These are phyloP conservation scores for Citrus maxima DNA, from an alignment of 345 rosid species.

Conservation along the genomic window DNA sequence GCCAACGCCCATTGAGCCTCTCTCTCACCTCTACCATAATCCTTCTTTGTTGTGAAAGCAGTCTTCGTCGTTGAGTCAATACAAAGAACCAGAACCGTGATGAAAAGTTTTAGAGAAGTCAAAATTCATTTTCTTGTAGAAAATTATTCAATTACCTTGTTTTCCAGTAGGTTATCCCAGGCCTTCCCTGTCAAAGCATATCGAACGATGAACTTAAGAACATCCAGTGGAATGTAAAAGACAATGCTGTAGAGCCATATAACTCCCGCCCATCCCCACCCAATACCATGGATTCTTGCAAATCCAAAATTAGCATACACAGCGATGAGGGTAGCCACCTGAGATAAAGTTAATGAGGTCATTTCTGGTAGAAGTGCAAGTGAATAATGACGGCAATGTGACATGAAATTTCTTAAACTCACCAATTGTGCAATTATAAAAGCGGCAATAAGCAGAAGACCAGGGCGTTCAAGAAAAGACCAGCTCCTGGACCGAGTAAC, in stretches of 20 bases:
- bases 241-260: constrained; percentile 85
- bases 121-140: background rate
- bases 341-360: background rate
- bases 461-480: constrained; percentile 90
- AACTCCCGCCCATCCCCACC: constrained; percentile 98
- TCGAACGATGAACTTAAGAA: constrained; percentile 67
- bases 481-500: constrained; percentile 96
- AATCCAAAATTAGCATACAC: constrained; percentile 73
- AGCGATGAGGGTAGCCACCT: constrained; percentile 83
- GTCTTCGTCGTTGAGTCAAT: constrained; percentile 39
- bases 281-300: constrained; percentile 64
- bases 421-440: constrained; percentile 78
- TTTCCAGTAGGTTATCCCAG: constrained; percentile 74
- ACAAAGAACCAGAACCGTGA: background rate
- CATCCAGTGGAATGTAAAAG: constrained; percentile 71
- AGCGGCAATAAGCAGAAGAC: constrained; percentile 58
- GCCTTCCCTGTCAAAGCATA: constrained; percentile 79
- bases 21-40: constrained; percentile 75
- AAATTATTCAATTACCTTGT: constrained; percentile 46
- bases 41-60: constrained; percentile 89
- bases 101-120: background rate
- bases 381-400: background rate
- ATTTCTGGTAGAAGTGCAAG: background rate
- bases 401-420: constrained; percentile 18
- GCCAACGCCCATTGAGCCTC: constrained; percentile 93